phyloP scores from a whole-genome alignment of 2,329 filamentous ascomycete species.

The Pseudophaeomoniella oleicola region DNA sequence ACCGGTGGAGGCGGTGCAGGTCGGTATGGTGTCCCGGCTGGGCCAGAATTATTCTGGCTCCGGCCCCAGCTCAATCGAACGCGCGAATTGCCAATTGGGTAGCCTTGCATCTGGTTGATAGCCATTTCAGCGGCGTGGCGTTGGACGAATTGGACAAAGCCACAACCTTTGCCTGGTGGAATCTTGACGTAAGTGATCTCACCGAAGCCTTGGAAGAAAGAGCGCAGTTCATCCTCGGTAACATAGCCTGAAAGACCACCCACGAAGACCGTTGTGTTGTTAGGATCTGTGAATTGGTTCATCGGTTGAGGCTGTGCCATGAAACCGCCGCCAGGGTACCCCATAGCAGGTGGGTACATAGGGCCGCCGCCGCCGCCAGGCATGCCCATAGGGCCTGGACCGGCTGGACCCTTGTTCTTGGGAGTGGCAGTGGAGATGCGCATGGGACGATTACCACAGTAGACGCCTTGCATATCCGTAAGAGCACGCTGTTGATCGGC shows the following conservation, averaged over 20 bases:
- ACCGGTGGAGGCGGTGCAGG: conserved; percentile 73
- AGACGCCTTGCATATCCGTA: conserved; percentile 97
- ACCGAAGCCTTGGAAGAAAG: conserved; percentile 98
- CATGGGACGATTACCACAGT: conserved; percentile 98
- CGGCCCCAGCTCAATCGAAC: conserved; percentile 96
- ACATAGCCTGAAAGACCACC: conserved; percentile 95
- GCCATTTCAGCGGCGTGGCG: conserved; percentile 98
- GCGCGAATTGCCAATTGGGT: conserved; percentile 96
- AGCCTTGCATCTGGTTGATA: conserved; percentile 99
- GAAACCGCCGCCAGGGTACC: conserved; percentile 52
- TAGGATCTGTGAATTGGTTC: conserved; percentile 99
- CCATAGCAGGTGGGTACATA: conserved; percentile 49
- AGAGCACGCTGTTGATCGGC: conserved; percentile 90
- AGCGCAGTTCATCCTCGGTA: conserved; percentile 97
- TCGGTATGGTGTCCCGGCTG: conserved; percentile 89
- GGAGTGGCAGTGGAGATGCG: conserved; percentile 94
- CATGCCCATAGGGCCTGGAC: conserved; percentile 28
- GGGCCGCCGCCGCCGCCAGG: conserved; percentile 25
- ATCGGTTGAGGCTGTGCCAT: conserved; percentile 64
- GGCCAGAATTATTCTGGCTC: conserved; percentile 96
- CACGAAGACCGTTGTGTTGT: conserved; percentile 98
- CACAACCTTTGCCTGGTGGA: conserved; percentile 94
- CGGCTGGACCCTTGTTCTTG: conserved; percentile 59
- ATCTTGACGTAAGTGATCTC: conserved; percentile 99
- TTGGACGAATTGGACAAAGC: conserved; percentile 98